Evolutionary conservation across 441 rosid genomes (phyloP), one percentile per base, ranked within the genome.

Genomic region (Syzygium syzygioides): DNA sequence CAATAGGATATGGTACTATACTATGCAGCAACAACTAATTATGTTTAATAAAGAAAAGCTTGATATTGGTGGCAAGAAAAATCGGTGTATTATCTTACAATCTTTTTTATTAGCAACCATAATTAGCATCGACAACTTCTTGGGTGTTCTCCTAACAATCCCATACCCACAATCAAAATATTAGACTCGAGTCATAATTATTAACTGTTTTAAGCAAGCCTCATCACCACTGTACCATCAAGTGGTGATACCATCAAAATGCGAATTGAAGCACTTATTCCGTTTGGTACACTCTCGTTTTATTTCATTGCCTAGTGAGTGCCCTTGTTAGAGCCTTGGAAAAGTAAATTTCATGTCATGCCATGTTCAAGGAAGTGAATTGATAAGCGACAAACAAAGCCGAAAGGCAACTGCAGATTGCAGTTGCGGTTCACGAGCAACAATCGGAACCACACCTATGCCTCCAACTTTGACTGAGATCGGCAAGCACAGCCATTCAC

Each of bases 141-240:
- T 11, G 20, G 23, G 50, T 15, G 20, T 71, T 25, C 14, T 71
- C 50, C 8, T 20, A 34, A 37, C 11, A 26, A 71, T 1, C 1
- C 48, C 3, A 23, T 14, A 71, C 15, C 14, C 9, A 1, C 15
- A 10, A 10, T 1, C 13, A 10, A 37, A 1, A 71, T 10, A 71
- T 71, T 71, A 1, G 0, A 19, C 20, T 10, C 14, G 3, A 34
- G 0, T 23, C 4, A 5, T 34, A 34, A 19, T 20, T 34, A 37
- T 5, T 19, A 0, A 1, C 20, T 37, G 5, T 19, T 34, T 34
- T 68, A 66, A 66, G 41, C 2, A 17, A 66, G 3, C 3, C 41
- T 19, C 0, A 4, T 62, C 11, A 62, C 20, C 0, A 17, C 20
- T 9, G 6, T n/a, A 4, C 17, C 1, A n/a, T 19, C 17, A n/a